Conservation (phyloP, 148 eudicot species). For the Rhododendron ovatum region DNA sequence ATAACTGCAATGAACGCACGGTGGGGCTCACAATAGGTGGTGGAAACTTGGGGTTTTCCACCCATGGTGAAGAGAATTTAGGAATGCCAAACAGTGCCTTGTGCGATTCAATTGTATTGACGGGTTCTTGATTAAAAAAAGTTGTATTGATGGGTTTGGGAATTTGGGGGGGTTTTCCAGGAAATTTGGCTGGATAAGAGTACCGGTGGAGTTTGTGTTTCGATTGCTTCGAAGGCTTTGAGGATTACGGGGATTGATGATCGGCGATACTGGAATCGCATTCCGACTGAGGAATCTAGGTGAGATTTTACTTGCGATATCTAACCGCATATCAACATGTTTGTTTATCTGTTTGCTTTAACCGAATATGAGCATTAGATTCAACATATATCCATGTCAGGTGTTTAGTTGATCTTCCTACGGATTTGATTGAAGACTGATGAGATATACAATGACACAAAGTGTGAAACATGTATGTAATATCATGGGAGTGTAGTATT, state of each 20-base stretch:
- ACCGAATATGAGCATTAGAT: not conserved
- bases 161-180: slow-evolving; percentile 26
- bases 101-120: slow-evolving; percentile 1
- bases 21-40: too few species aligned
- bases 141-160: not conserved
- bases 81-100: not conserved
- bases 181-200: slow-evolving; percentile 82
- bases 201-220: slow-evolving; percentile 74
- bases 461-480: not conserved
- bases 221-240: slow-evolving; percentile 72
- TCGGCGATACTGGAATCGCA: slow-evolving; percentile 86
- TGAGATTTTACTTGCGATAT: slow-evolving; percentile 21
- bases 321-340: not conserved
- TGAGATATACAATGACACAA: not conserved
- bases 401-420: not conserved
- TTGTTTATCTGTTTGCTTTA: not conserved
- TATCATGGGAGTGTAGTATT: not conserved
- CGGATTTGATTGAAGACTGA: not conserved
- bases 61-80: too few species aligned
- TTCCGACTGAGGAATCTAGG: slow-evolving; percentile 90
- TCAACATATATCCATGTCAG: not conserved
- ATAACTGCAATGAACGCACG: too few species aligned
- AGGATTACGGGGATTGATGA: slow-evolving; percentile 84
- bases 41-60: too few species aligned
- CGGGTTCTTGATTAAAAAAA: not conserved